Evolutionary conservation across 2,329 filamentous ascomycete genomes (phyloP), one percentile per base, ranked within the genome.

Genomic region (Paraconiothyrium brasiliense): DNA sequence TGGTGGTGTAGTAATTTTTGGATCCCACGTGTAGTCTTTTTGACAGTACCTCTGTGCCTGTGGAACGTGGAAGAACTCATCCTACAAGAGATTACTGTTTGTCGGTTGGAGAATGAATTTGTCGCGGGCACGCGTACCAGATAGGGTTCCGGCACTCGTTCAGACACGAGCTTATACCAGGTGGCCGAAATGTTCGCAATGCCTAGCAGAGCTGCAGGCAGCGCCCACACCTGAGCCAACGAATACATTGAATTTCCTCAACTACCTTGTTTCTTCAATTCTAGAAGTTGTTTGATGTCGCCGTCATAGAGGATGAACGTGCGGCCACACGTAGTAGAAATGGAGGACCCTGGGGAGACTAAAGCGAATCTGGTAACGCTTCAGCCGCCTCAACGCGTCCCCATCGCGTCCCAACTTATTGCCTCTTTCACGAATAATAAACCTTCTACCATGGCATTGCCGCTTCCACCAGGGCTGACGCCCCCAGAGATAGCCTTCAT

Each of bases 1-100:
- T 0, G 95, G 94, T 0, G 95, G 95, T 1, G 95, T 99, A 0
- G 95, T 99, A 74, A 99, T 95, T 77, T 98, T 99, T 62, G 94
- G 90, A 78, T 99, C 94, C 95, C 95, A 99, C 59, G 92, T 84
- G 13, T 78, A 76, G 57, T 86, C 85, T 11, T 90, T 89, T 44
- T 86, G 77, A 77, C 94, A 97, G 78, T 97, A 99, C 34, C 87
- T 88, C 71, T 97, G 92, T 0, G 93, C 93, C 79, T 99, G 95
- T 0, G 93, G 92, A 24, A 97, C 90, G 76, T 99, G 92, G 65
- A 95, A 96, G 34, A 93, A 83, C 75, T 96, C 92, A 76, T 96
- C 92, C 92, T 94, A 39, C 20, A 16, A 67, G 24, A 68, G 60
- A 35, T n/a, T 37, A 13, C 34, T 47, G 27, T 24, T 54, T 11